phyloP scores from a whole-genome alignment of 257 asterid genomes.

The Thymus quinquecostatus region DNA sequence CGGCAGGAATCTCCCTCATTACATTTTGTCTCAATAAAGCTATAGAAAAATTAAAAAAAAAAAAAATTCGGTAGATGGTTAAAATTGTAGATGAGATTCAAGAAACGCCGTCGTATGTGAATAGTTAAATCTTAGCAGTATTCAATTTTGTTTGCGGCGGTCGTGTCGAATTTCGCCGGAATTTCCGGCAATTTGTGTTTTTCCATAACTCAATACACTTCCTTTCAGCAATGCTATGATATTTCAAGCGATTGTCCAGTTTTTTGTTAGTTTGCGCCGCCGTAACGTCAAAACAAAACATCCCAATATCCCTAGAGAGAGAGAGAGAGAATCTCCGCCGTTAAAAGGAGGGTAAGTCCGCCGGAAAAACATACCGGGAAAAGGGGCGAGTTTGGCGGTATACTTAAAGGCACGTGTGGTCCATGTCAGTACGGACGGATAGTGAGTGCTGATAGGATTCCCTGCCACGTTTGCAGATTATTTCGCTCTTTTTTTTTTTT shows the following conservation, averaged over 20 bases:
- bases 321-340: not conserved
- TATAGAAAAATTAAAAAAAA: too few relatives aligned
- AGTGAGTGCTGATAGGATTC: slow-evolving; percentile 20
- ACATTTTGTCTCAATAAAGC: not conserved
- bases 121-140: slow-evolving; percentile 6
- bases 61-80: not conserved
- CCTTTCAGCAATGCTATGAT: not conserved
- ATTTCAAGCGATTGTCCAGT: not conserved
- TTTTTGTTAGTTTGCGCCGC: not conserved
- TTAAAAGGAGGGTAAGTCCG: not conserved
- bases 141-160: slow-evolving; percentile 26
- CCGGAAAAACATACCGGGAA: slow-evolving; percentile 14
- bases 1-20: not conserved
- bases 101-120: slow-evolving; percentile 24
- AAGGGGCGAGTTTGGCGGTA: slow-evolving; percentile 12
- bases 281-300: not conserved
- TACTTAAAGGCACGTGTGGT: slow-evolving; percentile 39
- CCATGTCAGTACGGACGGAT: slow-evolving; percentile 47
- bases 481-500: not conserved
- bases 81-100: slow-evolving; percentile 8
- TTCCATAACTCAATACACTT: slow-evolving; percentile 8
- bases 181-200: slow-evolving; percentile 21
- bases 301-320: not conserved
- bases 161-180: slow-evolving; percentile 14
- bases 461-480: slow-evolving; percentile 7